Evolutionary conservation across 73 alveolate genomes (phyloP).

Genomic region (Paraurostyla sp.): DNA sequence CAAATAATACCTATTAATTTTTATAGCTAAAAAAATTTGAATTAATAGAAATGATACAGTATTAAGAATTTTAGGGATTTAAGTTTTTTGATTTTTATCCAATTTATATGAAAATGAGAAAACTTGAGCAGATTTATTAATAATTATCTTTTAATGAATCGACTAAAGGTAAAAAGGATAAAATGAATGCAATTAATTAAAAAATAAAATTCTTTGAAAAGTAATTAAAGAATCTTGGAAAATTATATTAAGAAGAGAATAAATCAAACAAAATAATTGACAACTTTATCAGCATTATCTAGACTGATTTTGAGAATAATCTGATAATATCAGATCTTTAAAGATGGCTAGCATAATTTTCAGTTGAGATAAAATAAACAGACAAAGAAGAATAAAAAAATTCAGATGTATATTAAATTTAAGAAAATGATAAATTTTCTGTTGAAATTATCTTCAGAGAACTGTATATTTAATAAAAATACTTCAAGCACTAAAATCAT

Average conservation of each 20-base stretch:
- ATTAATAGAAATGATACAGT: not conserved
- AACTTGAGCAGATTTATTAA: not conserved
- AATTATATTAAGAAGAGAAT: not conserved
- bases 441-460: not conserved
- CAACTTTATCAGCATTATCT: not conserved
- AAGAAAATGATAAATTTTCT: not conserved
- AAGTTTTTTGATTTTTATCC: not conserved
- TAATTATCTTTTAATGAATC: not conserved
- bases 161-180: not conserved
- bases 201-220: not conserved
- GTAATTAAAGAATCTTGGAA: not conserved
- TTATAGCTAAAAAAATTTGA: too few species aligned
- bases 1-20: too few species aligned
- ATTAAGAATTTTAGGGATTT: not conserved
- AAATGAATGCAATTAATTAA: not conserved
- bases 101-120: too few species aligned
- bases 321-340: not conserved
- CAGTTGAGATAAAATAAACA: not conserved
- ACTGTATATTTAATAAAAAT: too few species aligned
- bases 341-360: not conserved
- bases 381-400: not conserved
- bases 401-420: not conserved
- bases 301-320: not conserved
- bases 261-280: too few species aligned
- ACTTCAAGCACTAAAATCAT: too few species aligned